These are phyloP conservation scores for Cardiosporidium cionae DNA, from an alignment of 169 alveolate genomes.

Conservation along the genomic window DNA sequence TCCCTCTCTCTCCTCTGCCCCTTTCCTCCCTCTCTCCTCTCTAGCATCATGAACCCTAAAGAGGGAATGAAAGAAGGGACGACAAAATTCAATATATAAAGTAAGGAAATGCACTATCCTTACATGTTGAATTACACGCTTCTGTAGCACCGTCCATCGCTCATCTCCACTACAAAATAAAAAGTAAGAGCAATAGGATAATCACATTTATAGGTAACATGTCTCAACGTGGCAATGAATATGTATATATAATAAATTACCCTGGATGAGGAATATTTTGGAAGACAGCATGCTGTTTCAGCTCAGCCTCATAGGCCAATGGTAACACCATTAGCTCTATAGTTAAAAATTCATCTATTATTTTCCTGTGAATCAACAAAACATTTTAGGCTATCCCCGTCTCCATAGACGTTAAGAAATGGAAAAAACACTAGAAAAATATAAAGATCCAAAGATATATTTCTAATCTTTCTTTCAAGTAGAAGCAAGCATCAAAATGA, in stretches of 20 bases:
- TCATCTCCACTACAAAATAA: slow-evolving; percentile 2
- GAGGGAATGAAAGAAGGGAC: no score
- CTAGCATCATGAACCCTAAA: no score
- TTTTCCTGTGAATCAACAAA: slow-evolving; percentile 4
- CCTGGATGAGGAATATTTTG: not conserved
- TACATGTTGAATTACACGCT: slow-evolving; percentile 23
- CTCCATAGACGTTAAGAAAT: not conserved
- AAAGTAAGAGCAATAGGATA: not conserved
- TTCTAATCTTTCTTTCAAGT: not conserved
- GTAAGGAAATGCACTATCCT: no score
- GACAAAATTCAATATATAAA: no score
- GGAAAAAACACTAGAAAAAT: not conserved
- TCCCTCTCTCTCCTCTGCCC: no score
- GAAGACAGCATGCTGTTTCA: slow-evolving; percentile 17
- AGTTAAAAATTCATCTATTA: slow-evolving; percentile 15
- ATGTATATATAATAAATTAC: not conserved
- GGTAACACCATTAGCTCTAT: slow-evolving; percentile 24
- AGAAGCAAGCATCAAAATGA: not conserved
- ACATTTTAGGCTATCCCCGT: not conserved
- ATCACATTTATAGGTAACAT: no score
- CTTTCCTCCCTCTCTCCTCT: no score
- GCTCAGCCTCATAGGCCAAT: slow-evolving; percentile 14
- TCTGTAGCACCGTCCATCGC: slow-evolving; percentile 10
- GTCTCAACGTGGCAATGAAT: no score
- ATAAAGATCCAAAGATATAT: not conserved